These are phyloP conservation scores for Penicillium sp. DNA, from an alignment of 2,329 filamentous ascomycete species.

Conservation along the genomic window DNA sequence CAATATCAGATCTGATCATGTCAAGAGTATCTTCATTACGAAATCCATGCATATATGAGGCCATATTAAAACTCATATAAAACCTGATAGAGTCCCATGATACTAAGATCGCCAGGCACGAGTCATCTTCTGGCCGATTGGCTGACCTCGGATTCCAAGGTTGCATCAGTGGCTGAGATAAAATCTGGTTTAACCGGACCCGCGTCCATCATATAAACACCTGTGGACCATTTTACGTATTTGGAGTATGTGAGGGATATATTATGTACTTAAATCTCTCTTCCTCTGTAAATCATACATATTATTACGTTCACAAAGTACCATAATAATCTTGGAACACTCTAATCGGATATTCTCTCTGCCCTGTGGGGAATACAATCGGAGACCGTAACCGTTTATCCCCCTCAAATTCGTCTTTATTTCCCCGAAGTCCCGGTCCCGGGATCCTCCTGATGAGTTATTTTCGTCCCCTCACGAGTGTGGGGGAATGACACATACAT, in stretches of 20 bases:
- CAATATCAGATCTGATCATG: neutral
- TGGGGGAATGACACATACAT: neutral
- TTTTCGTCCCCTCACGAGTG: constrained; percentile 4
- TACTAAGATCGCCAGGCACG: constrained; percentile 9
- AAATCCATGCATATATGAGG: neutral
- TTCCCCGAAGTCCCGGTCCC: neutral
- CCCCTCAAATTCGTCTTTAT: neutral
- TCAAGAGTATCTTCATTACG: neutral
- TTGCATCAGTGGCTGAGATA: constrained; percentile 4
- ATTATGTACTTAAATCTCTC: neutral
- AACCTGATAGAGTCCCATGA: neutral
- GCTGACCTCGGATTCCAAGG: neutral
- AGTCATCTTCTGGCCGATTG: neutral
- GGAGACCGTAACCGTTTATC: neutral
- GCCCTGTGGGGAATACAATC: neutral
- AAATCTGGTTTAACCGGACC: constrained; percentile 2
- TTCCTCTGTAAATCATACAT: neutral
- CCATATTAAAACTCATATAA: neutral
- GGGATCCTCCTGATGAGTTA: neutral
- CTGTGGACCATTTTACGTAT: neutral
- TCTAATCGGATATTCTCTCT: neutral
- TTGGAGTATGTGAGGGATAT: neutral
- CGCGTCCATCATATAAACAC: no score
- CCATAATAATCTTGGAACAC: neutral
- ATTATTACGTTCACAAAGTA: neutral